Evolutionary conservation across 345 rosid genomes (phyloP).

Genomic region (Punica granatum): DNA sequence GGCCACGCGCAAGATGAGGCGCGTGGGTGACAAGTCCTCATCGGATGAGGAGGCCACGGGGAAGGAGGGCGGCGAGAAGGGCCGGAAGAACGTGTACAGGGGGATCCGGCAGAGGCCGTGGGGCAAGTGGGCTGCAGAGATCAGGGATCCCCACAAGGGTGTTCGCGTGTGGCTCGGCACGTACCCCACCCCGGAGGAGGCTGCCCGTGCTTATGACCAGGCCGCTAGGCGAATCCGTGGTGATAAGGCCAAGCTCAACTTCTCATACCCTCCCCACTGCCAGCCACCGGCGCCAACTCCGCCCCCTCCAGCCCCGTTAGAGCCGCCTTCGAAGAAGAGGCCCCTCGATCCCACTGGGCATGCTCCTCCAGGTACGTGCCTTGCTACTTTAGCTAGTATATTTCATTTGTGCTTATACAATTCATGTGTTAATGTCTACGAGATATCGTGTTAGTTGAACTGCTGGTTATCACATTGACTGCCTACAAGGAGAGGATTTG

Average conservation of each 20-base stretch:
- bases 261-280: slow-evolving; percentile 20
- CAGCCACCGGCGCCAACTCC: not conserved
- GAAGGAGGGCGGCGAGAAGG: slow-evolving; percentile 17
- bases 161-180: slow-evolving; percentile 95
- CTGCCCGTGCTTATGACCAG: slow-evolving; percentile 76
- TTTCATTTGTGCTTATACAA: too few species aligned
- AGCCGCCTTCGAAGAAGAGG: slow-evolving; percentile 41
- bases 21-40: not conserved
- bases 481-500: too few species aligned
- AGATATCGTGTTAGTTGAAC: too few species aligned
- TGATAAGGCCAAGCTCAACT: slow-evolving; percentile 89
- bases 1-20: not conserved
- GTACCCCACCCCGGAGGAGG: slow-evolving; percentile 76
- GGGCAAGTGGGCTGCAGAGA: slow-evolving; percentile 99
- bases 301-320: not conserved
- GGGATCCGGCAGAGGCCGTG: slow-evolving; percentile 90
- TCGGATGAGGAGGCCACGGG: not conserved
- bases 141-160: slow-evolving; percentile 77
- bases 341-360: slow-evolving; percentile 11
- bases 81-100: slow-evolving; percentile 71
- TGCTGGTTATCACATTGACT: too few species aligned
- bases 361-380: slow-evolving; percentile 11
- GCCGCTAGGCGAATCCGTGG: slow-evolving; percentile 95
- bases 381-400: too few species aligned
- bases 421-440: too few species aligned